These are phyloP conservation scores for Globisporangium alternatum DNA, from an alignment of 352 stramenopile species.

Conservation along the genomic window DNA sequence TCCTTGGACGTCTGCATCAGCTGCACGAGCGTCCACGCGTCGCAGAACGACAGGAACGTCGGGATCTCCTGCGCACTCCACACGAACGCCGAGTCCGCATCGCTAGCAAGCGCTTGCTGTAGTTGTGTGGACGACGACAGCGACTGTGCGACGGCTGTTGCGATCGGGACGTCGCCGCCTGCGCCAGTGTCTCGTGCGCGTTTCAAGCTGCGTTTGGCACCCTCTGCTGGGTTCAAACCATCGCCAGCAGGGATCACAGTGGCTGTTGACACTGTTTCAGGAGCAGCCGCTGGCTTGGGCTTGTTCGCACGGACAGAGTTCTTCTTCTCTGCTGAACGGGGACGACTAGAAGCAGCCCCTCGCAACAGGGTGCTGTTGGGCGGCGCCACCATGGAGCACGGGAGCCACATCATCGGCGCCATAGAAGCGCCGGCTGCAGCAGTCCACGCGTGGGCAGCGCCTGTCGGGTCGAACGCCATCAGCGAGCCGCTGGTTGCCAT, in stretches of 20 bases:
- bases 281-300: background rate
- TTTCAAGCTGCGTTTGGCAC: slow-evolving; percentile 9
- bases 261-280: background rate
- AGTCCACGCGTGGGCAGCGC: slow-evolving; percentile 22
- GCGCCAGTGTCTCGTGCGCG: slow-evolving; percentile 5
- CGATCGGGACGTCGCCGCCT: background rate
- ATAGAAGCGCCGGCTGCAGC: slow-evolving; percentile 14
- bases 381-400: slow-evolving; percentile 28
- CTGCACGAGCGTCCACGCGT: slow-evolving; percentile 44
- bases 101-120: background rate
- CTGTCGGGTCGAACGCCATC: slow-evolving; percentile 24
- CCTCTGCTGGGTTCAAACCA: background rate
- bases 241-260: background rate
- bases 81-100: slow-evolving; percentile 21
- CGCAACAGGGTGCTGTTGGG: background rate
- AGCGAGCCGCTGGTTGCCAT: slow-evolving; percentile 6
- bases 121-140: background rate
- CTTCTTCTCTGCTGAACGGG: slow-evolving; percentile 8
- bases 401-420: slow-evolving; percentile 39
- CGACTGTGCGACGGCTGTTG: background rate
- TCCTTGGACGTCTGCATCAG: slow-evolving; percentile 36
- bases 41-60: slow-evolving; percentile 40
- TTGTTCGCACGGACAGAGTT: background rate
- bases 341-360: background rate
- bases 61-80: slow-evolving; percentile 43